These are phyloP conservation scores for Nicotiana obtusifolia DNA, from an alignment of 257 asterid genomes.

Conservation along the genomic window DNA sequence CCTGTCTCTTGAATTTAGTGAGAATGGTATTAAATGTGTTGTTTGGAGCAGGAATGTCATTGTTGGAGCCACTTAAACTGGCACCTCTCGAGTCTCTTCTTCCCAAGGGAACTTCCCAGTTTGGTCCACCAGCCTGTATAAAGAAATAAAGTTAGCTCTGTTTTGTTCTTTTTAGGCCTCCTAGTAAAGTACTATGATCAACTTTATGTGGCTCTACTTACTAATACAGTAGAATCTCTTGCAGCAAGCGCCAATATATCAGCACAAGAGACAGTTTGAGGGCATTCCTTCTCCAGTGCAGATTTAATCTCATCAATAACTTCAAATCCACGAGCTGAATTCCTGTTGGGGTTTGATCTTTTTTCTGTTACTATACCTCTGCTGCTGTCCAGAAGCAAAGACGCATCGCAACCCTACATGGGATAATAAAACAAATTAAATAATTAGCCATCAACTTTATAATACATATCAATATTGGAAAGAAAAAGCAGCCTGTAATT, in stretches of 20 bases:
- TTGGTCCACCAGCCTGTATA: constrained; percentile 70
- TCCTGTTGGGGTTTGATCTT: constrained; percentile 63
- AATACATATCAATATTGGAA: neutral
- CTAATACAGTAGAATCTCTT: constrained; percentile 75
- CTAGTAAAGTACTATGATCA: neutral
- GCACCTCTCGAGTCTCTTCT: constrained; percentile 81
- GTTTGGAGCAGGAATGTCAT: constrained; percentile 89
- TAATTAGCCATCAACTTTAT: neutral
- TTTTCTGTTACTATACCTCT: constrained; percentile 58
- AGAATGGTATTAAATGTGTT: constrained; percentile 84
- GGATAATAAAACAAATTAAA: neutral
- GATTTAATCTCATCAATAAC: constrained; percentile 81
- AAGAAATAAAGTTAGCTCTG: neutral
- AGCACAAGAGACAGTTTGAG: constrained; percentile 84
- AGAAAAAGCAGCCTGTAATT: neutral
- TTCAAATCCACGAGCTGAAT: constrained; percentile 81
- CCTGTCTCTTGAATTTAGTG: constrained; percentile 69
- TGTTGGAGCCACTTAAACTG: constrained; percentile 84
- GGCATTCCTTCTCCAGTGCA: constrained; percentile 73
- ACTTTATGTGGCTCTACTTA: constrained; percentile 18
- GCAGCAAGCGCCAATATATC: constrained; percentile 82
- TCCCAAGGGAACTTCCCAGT: constrained; percentile 83
- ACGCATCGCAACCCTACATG: constrained; percentile 88
- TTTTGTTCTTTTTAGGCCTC: neutral
- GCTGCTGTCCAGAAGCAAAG: constrained; percentile 65